Evolutionary conservation across 441 rosid genomes (phyloP).

Genomic region (Capsella rubella): DNA sequence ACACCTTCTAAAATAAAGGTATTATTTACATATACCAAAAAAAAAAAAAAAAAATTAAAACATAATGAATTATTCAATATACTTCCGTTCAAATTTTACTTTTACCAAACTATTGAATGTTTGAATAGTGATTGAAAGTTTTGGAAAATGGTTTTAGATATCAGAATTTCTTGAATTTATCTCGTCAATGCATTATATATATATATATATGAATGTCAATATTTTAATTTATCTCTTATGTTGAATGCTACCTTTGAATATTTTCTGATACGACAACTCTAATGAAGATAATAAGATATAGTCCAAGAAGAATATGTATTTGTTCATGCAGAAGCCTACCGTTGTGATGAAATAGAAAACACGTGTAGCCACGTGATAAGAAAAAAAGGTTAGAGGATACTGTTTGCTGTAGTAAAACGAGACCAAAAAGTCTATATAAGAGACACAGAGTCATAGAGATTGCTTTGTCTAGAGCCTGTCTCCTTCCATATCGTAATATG

Average conservation of each 20-base stretch:
- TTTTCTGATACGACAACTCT: no score
- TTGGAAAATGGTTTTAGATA: not conserved
- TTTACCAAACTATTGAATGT: not conserved
- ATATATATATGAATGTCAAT: no score
- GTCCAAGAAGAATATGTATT: not conserved
- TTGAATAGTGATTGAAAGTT: no score
- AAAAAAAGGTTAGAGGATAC: constrained; percentile 23
- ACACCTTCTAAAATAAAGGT: no score
- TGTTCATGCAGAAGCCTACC: constrained; percentile 9
- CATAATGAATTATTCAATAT: no score
- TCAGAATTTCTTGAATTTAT: no score
- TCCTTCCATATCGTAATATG: constrained; percentile 36
- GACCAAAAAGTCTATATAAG: constrained; percentile 23
- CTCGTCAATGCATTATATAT: no score
- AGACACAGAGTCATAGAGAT: constrained; percentile 25
- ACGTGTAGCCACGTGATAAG: constrained; percentile 36
- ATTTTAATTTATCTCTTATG: no score
- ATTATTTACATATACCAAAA: no score
- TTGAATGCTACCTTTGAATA: no score
- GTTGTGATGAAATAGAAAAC: constrained; percentile 16
- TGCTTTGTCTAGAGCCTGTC: constrained; percentile 38
- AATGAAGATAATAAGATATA: not conserved
- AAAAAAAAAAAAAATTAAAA: no score
- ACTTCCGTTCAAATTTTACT: no score
- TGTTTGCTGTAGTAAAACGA: constrained; percentile 40